Percentiles rank a stretch among this genome's conserved stretches.
These are phyloP conservation scores for Conticribra weissflogii DNA, from an alignment of 108 stramenopile genomes.

Conservation along the genomic window DNA sequence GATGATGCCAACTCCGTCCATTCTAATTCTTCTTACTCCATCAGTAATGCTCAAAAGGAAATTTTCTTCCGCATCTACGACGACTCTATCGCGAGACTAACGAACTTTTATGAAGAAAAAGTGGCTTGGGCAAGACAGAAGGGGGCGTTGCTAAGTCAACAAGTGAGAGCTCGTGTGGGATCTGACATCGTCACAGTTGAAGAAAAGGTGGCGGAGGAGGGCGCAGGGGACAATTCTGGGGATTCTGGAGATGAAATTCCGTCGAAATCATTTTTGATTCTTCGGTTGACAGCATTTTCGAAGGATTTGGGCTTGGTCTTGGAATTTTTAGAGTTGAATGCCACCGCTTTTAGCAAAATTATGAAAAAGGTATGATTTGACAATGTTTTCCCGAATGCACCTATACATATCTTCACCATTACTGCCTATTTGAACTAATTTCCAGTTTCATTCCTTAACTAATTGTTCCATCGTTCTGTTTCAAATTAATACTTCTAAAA, in stretches of 20 bases:
- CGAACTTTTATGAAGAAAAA: constrained; percentile 65
- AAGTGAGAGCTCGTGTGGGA: constrained; percentile 44
- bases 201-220: constrained; percentile 20
- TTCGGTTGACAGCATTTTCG: constrained; percentile 37
- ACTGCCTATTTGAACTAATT: not conserved
- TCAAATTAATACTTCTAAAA: not conserved
- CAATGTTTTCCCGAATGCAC: not conserved
- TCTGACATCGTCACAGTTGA: not conserved
- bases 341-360: constrained; percentile 51
- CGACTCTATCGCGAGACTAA: constrained; percentile 51
- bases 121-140: constrained; percentile 57
- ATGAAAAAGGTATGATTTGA: constrained; percentile 37
- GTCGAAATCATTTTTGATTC: constrained; percentile 16
- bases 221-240: not conserved
- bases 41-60: constrained; percentile 27
- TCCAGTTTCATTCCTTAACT: not conserved
- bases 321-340: constrained; percentile 47
- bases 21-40: constrained; percentile 38
- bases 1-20: constrained; percentile 33
- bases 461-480: not conserved
- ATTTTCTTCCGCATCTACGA: constrained; percentile 48
- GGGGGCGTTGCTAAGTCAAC: constrained; percentile 51
- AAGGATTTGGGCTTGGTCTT: constrained; percentile 45
- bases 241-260: not conserved
- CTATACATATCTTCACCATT: too few species aligned